These are phyloP conservation scores for Oidiodendron maius DNA, from an alignment of 495 filamentous ascomycete species.

Conservation along the genomic window DNA sequence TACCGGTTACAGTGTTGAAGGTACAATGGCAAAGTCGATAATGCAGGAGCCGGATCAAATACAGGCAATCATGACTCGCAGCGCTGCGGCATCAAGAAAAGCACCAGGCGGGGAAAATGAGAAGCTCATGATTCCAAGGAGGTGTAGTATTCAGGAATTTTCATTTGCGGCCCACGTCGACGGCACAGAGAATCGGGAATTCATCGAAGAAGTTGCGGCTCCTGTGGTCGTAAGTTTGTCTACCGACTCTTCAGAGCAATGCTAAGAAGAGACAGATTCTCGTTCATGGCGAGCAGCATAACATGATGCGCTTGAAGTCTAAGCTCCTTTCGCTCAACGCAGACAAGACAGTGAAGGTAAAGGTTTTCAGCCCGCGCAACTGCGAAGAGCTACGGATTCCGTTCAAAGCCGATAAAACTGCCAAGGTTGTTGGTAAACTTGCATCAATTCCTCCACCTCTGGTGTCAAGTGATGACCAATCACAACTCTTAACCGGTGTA, in stretches of 20 bases:
- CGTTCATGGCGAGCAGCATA: slow-evolving; percentile 93
- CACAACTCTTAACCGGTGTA: slow-evolving; percentile 70
- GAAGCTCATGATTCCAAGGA: slow-evolving; percentile 84
- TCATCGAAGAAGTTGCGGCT: slow-evolving; percentile 87
- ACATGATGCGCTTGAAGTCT: slow-evolving; percentile 95
- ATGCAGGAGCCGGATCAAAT: slow-evolving; percentile 91
- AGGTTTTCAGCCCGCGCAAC: slow-evolving; percentile 88
- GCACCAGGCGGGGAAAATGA: slow-evolving; percentile 54
- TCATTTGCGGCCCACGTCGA: slow-evolving; percentile 97
- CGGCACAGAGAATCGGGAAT: slow-evolving; percentile 88
- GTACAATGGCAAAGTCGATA: slow-evolving; percentile 94
- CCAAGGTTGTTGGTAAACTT: slow-evolving; percentile 92
- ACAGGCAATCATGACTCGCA: slow-evolving; percentile 80
- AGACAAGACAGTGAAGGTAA: slow-evolving; percentile 69
- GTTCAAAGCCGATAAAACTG: slow-evolving; percentile 91
- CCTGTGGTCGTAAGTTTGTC: slow-evolving; percentile 74
- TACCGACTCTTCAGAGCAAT: neutral
- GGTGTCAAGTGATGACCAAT: slow-evolving; percentile 37
- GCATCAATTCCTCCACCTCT: slow-evolving; percentile 62
- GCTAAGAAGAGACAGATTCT: slow-evolving; percentile 55
- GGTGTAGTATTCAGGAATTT: slow-evolving; percentile 87
- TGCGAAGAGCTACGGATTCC: slow-evolving; percentile 94
- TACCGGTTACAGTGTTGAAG: slow-evolving; percentile 96
- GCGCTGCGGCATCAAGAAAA: slow-evolving; percentile 44
- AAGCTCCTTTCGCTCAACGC: slow-evolving; percentile 88